Conservation (phyloP, 805 yeast genomes). For the Vanderwaltozyma yarrowii region DNA sequence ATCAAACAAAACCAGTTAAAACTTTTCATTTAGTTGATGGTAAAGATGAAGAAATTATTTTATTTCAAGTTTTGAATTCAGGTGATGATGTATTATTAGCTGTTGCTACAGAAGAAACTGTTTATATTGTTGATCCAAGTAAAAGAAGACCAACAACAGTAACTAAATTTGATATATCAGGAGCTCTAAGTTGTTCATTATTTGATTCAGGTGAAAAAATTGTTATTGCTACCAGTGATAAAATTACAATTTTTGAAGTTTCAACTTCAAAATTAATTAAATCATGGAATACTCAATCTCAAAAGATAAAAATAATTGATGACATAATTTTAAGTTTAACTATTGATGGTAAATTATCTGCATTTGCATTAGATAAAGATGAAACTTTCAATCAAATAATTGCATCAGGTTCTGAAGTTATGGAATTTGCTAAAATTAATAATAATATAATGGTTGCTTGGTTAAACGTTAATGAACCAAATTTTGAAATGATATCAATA, state of each 20-base stretch:
- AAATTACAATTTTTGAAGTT: conserved; percentile 12
- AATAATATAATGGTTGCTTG: conserved; percentile 26
- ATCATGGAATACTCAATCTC: conserved; percentile 17
- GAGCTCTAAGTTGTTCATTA: conserved; percentile 11
- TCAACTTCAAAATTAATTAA: conserved; percentile 9
- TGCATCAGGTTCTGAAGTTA: conserved; percentile 19
- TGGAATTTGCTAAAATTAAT: conserved; percentile 15
- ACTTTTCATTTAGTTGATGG: conserved; percentile 28
- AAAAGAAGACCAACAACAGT: conserved; percentile 26
- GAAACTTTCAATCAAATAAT: conserved; percentile 27
- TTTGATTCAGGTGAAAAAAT: conserved; percentile 15
- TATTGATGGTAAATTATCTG: conserved; percentile 14
- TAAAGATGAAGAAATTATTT: conserved; percentile 21
- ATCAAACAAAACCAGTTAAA: conserved; percentile 27
- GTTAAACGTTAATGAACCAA: conserved; percentile 32
- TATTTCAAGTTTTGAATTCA: conserved; percentile 19
- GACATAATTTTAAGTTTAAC: conserved; percentile 16
- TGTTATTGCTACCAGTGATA: conserved; percentile 14
- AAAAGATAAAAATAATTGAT: conserved; percentile 11
- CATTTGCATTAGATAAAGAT: conserved; percentile 26
- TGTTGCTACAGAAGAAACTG: conserved; percentile 31
- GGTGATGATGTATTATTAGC: conserved; percentile 19
- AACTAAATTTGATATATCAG: conserved; percentile 14
- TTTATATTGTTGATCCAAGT: conserved; percentile 57
- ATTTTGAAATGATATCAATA: conserved; percentile 23